These are phyloP conservation scores for Mycena leptocephala DNA, from an alignment of 768 basidiomycete species.

Conservation along the genomic window DNA sequence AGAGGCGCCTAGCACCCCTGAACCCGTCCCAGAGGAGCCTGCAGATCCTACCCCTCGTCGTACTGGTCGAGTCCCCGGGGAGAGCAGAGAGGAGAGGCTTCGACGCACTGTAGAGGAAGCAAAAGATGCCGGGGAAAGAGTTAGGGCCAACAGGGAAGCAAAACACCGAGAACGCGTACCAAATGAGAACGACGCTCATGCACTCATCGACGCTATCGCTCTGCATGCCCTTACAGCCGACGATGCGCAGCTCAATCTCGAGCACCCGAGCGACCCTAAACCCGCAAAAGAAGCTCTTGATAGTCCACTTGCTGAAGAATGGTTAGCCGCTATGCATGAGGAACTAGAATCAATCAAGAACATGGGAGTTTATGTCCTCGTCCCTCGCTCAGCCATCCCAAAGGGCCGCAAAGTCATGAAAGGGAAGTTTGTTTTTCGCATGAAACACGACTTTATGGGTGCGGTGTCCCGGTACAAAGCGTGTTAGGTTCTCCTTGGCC, in stretches of 20 bases:
- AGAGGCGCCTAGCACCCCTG: not conserved
- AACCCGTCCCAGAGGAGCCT: not conserved
- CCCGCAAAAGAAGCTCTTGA: not conserved
- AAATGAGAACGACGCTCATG: not conserved
- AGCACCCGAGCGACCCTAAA: not conserved
- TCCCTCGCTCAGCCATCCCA: slow-evolving; percentile 37
- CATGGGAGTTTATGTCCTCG: slow-evolving; percentile 47
- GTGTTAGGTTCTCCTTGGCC: slow-evolving; percentile 59
- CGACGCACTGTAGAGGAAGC: not conserved
- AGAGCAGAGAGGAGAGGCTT: not conserved
- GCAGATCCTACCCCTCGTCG: not conserved
- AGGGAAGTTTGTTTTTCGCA: slow-evolving; percentile 47
- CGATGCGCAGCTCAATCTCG: not conserved
- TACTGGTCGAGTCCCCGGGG: not conserved
- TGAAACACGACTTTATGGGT: slow-evolving; percentile 51
- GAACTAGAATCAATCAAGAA: slow-evolving; percentile 44
- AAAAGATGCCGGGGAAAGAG: not conserved
- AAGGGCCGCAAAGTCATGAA: slow-evolving; percentile 47
- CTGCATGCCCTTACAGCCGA: not conserved
- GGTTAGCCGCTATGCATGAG: slow-evolving; percentile 35
- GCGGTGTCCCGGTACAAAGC: slow-evolving; percentile 51
- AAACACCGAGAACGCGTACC: not conserved
- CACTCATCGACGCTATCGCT: not conserved
- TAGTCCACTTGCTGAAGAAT: slow-evolving; percentile 11
- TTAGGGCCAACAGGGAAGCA: not conserved